Evolutionary conservation across 75 land plant species (phyloP).

Genomic region (Sequoia sempervirens): DNA sequence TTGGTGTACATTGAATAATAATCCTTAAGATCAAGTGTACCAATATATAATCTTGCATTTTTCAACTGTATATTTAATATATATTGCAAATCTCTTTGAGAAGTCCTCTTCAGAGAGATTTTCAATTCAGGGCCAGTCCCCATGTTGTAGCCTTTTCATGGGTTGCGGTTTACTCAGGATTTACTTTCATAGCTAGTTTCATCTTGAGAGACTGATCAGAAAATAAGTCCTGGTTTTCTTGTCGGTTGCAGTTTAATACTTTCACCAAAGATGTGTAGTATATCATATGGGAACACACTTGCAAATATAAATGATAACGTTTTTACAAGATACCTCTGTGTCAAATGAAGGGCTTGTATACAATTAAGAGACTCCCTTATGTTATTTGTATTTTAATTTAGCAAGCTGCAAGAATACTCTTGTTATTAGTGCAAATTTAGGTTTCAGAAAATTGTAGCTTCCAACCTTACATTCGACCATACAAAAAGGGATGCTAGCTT

Average conservation of each 20-base stretch:
- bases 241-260: not conserved
- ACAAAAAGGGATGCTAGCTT: not conserved
- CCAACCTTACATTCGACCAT: not conserved
- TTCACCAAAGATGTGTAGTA: not conserved
- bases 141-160: not conserved
- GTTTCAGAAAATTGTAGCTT: not conserved
- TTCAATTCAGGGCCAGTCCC: not conserved
- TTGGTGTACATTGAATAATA: not conserved
- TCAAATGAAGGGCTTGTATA: not conserved
- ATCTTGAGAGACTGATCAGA: not conserved
- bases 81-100: not conserved
- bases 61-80: not conserved
- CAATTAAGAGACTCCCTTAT: not conserved
- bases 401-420: not conserved
- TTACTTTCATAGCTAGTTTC: not conserved
- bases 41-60: not conserved
- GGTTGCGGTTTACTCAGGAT: not conserved
- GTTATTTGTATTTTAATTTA: not conserved
- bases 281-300: conserved; percentile 2
- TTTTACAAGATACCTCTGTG: not conserved
- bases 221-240: not conserved
- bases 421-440: not conserved
- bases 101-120: not conserved
- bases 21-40: not conserved
- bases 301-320: not conserved